Evolutionary conservation across 345 rosid genomes (phyloP), one percentile per base, ranked within the genome.

Genomic region (Erucastrum elatum): DNA sequence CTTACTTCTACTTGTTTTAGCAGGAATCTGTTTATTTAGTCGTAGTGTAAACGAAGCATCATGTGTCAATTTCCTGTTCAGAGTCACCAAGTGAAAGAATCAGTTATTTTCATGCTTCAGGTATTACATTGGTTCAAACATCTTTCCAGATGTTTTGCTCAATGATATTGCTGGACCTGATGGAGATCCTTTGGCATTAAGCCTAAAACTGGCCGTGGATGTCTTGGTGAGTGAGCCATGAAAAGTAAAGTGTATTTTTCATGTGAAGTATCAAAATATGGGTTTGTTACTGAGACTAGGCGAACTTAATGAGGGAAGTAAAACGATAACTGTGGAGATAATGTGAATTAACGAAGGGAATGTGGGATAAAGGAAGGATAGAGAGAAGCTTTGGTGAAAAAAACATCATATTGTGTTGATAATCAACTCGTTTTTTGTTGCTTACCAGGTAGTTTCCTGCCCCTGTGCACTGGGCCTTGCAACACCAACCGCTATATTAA

Each of bases 381-480:
- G 15, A 27, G 39, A 55, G 12, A 16, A 70, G 63, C 4, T 11
- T 11, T 3, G 58, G 37, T 26, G 6, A 21, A 27, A 29, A 72
- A 66, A 31, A 31, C 30, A 69, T 16, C 35, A 44, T 3, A 35
- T 64, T 75, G 63, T 21, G 5, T 39, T 35, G 26, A 63, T 64
- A 21, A n/a, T 67, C 13, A 74, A 62, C 37, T 66, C 13, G n/a
- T 35, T 72, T 34, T 67, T 10, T 76, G 58, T 51, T 76, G 60
- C 72, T 69, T 59, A 71, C 71, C 92, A 94, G 98, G 98, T 92
- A 73, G 98, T 92, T 70, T 94, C 98, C 13, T 94, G 98, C 82
- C 98, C 98, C 26, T 90, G 97, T 81, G 98, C 98, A 58, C 85
- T 94, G 83, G 98, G 98, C 66, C 98, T 94, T 69, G 98, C 98